Evolutionary conservation across 2,329 filamentous ascomycete species (phyloP).

Genomic region (Monosporascus sp.): DNA sequence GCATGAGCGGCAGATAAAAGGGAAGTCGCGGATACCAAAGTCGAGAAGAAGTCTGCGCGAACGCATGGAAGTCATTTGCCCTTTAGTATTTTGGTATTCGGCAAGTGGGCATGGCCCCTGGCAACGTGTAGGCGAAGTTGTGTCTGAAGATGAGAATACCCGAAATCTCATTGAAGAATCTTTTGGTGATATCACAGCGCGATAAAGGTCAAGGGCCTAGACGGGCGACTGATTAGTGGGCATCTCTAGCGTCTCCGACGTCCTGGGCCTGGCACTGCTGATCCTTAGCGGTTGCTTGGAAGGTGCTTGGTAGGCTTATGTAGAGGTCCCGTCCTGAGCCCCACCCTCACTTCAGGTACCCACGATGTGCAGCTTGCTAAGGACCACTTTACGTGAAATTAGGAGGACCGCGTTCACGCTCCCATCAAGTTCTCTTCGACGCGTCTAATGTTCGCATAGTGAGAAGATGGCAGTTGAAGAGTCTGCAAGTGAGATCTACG

Average conservation of each 20-base stretch:
- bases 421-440: background rate
- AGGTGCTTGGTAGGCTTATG: no score
- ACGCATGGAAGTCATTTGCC: conserved; percentile 18
- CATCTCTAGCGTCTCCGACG: no score
- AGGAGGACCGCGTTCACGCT: background rate
- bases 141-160: conserved; percentile 2
- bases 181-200: conserved; percentile 4
- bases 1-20: conserved; percentile 24
- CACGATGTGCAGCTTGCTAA: background rate
- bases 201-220: background rate
- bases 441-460: background rate
- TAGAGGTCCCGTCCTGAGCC: background rate
- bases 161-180: background rate
- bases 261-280: no score
- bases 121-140: background rate
- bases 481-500: conserved; percentile 14
- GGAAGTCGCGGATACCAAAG: conserved; percentile 17
- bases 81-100: conserved; percentile 1
- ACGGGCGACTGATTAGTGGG: no score
- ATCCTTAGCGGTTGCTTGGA: background rate
- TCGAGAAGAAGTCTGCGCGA: conserved; percentile 18
- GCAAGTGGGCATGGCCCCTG: background rate
- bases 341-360: background rate
- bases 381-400: background rate
- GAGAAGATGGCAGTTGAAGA: conserved; percentile 18